Evolutionary conservation across 176 grass and related monocot genomes (phyloP).

Genomic region (Oryza rufipogon): DNA sequence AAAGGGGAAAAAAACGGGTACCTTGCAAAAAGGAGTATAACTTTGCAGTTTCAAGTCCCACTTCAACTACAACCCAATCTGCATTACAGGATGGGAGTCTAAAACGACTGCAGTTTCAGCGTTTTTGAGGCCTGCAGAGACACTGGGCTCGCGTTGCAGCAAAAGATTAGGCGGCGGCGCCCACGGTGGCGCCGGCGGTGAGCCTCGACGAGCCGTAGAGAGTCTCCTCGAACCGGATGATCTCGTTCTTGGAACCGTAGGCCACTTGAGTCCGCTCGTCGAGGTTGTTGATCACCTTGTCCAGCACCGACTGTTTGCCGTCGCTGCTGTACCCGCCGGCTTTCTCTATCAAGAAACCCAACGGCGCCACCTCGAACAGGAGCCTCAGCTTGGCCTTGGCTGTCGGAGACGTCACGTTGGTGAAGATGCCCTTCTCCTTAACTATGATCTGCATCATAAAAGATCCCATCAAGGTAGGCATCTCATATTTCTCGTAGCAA

Average conservation of each 20-base stretch:
- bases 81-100: slow-evolving; percentile 27
- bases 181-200: slow-evolving; percentile 57
- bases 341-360: slow-evolving; percentile 87
- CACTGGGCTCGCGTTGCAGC: neutral
- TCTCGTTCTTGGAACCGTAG: slow-evolving; percentile 69
- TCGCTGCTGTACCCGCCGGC: slow-evolving; percentile 98
- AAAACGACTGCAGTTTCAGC: neutral
- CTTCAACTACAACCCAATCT: neutral
- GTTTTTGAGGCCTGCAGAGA: neutral
- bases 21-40: neutral
- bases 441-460: slow-evolving; percentile 83
- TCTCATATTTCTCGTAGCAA: slow-evolving; percentile 27
- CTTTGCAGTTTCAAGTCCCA: neutral
- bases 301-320: slow-evolving; percentile 64
- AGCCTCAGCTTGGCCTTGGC: slow-evolving; percentile 94
- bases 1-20: too few species aligned
- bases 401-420: slow-evolving; percentile 79
- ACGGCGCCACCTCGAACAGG: slow-evolving; percentile 90
- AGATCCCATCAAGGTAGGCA: slow-evolving; percentile 4
- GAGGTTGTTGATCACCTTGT: neutral
- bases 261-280: neutral
- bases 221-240: slow-evolving; percentile 95
- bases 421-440: slow-evolving; percentile 99
- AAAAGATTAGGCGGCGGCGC: slow-evolving; percentile 50
- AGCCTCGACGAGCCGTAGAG: slow-evolving; percentile 86